Evolutionary conservation across 352 stramenopile genomes (phyloP), one percentile per base, ranked within the genome.

Genomic region (Proteromonas lacertae): DNA sequence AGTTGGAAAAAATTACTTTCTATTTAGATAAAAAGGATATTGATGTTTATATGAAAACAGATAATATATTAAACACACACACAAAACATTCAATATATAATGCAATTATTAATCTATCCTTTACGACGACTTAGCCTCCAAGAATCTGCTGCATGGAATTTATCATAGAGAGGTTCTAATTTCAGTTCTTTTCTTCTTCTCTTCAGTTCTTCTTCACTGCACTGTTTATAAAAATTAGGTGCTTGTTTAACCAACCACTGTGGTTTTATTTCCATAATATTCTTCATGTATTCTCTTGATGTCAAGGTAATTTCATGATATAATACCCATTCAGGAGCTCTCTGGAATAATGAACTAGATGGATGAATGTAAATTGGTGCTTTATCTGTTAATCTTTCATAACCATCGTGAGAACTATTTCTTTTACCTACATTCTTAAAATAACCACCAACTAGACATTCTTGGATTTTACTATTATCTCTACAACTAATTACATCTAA

Each of bases 351-450:
- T 9, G 82, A 69, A 29, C 69, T 92, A 14, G 70, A 90, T 29
- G 84, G 84, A 50, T 96, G 82, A 48, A 96, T 93, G 53, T 92
- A 96, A 28, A 97, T 84, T 10, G 78, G 74, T 48, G 93, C 84
- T 30, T 86, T 78, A 43, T 97, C 83, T 2, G 95, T 69, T 49
- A 97, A 77, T 12, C 79, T 97, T n/a, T 37, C 42, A 51, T 96
- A 96, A 36, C 84, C 87, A 53, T 97, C 84, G 46, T 93, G 75
- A 14, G 78, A 80, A 9, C 79, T 80, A 47, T 97, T 82, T 48
- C 93, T 94, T 64, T 96, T 96, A 14, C 83, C 83, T 17, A 80
- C 86, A 53, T 97, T 90, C 6, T 71, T 91, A 50, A 97, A 99
- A 50, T 96, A 99, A 6, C 86, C 88, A 2, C 79, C 74, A 14